Evolutionary conservation across 2,329 filamentous ascomycete genomes (phyloP).

Genomic region (Orbilia oligospora): DNA sequence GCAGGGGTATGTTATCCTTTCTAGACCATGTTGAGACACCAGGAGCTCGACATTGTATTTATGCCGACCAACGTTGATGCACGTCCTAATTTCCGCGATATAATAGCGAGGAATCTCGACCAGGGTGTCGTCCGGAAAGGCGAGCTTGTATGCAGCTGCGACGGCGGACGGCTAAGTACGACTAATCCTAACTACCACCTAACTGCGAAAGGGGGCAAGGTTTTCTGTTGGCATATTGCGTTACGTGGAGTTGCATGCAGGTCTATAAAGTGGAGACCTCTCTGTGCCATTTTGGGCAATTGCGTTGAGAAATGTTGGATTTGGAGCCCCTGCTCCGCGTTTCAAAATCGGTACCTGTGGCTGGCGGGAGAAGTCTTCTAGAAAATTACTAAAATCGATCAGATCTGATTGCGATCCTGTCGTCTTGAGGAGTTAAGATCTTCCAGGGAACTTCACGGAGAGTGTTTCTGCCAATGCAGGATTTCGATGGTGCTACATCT

Average conservation of each 20-base stretch:
- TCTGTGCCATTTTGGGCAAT: constrained; percentile 37
- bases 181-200: not conserved
- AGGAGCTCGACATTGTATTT: constrained; percentile 30
- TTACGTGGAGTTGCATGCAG: constrained; percentile 23
- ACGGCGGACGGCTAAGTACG: not conserved
- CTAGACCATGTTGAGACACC: constrained; percentile 21
- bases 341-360: constrained; percentile 47
- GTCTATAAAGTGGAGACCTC: constrained; percentile 8
- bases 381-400: constrained; percentile 31
- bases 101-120: not conserved
- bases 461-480: constrained; percentile 40
- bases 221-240: constrained; percentile 13
- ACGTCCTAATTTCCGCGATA: constrained; percentile 6
- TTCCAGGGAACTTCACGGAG: not conserved
- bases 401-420: not conserved
- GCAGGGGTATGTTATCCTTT: constrained; percentile 13
- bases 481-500: constrained; percentile 11
- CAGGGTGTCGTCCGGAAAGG: constrained; percentile 3
- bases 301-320: constrained; percentile 57
- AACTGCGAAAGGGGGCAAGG: constrained; percentile 25
- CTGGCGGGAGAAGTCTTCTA: constrained; percentile 56
- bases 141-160: constrained; percentile 13
- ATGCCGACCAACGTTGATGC: constrained; percentile 13
- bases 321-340: constrained; percentile 13
- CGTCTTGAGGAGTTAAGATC: constrained; percentile 12